Evolutionary conservation across 2,329 filamentous ascomycete genomes (phyloP), one percentile per base, ranked within the genome.

Genomic region (Aspergillus amoenus): DNA sequence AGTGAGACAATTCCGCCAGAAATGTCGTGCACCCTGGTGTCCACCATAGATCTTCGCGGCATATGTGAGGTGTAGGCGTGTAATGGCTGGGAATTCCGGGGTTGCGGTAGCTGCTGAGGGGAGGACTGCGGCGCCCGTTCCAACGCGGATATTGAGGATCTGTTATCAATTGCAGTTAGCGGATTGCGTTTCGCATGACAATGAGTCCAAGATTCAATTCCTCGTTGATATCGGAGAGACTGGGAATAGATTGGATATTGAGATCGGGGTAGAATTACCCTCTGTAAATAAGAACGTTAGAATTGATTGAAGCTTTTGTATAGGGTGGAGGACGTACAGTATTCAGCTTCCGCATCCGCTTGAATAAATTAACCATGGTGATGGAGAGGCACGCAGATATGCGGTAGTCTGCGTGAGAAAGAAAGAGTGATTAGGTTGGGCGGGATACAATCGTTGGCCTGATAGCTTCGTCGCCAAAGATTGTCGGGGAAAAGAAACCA

Each of bases 1-100:
- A 21, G 91, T 90, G 47, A 97, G 86, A 71, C 87, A 88, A 59
- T 87, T 81, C 62, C 84, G 86, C 90, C 91, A 96, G 83, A 99
- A 97, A 79, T 91, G 91, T 69, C 93, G 96, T 63, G 72, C 70
- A 45, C 73, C 74, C 58, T 67, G 67, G 61, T 73, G 70, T 54
- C 71, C 69, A 62, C 70, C 68, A 61, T 78, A 73, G 60, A 75
- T 74, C 60, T 76, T 78, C 52, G 61, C 68, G 22, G 76, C 75
- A 60, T 78, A 79, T 61, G 75, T 75, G 47, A 79, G 70, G 63
- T 76, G 74, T 43, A 78, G 68, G 30, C 75, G 72, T 47, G 76
- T 76, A 46, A 78, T 70, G 59, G 72, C 68, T 50, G 73, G 70
- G 52, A 70, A 67, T 65, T 73, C 68, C 63, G 70, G 68, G 55